Conservation (phyloP, 305 asterid genomes). For the Withania somnifera region DNA sequence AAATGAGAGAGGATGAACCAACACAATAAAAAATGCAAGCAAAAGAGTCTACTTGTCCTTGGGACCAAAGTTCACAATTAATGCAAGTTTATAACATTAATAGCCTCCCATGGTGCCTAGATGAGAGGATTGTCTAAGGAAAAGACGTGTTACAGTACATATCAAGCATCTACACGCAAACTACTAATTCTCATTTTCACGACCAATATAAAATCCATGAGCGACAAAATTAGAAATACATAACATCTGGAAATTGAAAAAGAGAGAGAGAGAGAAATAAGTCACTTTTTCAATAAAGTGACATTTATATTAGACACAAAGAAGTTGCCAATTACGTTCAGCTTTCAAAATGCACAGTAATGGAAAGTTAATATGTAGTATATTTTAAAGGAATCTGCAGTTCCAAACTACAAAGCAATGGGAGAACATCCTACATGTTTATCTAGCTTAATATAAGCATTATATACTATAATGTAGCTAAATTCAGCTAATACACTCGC, state of each 20-base stretch:
- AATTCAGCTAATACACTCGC: neutral
- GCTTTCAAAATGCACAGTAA: neutral
- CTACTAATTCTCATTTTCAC: neutral
- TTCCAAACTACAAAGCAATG: neutral
- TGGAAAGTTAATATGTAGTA: neutral
- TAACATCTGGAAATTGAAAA: neutral
- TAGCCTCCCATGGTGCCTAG: neutral
- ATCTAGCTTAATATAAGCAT: neutral
- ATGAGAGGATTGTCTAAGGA: neutral
- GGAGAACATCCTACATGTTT: neutral
- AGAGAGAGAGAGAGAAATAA: neutral
- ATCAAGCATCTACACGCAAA: neutral
- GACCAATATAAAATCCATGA: neutral
- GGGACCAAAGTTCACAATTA: neutral
- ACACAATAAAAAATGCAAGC: neutral
- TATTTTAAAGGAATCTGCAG: neutral
- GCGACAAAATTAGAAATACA: neutral
- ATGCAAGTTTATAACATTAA: neutral
- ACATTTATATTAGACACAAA: neutral
- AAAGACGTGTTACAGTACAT: neutral
- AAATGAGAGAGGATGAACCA: neutral
- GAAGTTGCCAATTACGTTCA: neutral
- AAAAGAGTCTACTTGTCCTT: neutral
- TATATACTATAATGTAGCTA: neutral
- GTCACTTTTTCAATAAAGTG: neutral